Conservation (phyloP, 2,329 filamentous ascomycete species). For the Phyllosticta citriasiana region DNA sequence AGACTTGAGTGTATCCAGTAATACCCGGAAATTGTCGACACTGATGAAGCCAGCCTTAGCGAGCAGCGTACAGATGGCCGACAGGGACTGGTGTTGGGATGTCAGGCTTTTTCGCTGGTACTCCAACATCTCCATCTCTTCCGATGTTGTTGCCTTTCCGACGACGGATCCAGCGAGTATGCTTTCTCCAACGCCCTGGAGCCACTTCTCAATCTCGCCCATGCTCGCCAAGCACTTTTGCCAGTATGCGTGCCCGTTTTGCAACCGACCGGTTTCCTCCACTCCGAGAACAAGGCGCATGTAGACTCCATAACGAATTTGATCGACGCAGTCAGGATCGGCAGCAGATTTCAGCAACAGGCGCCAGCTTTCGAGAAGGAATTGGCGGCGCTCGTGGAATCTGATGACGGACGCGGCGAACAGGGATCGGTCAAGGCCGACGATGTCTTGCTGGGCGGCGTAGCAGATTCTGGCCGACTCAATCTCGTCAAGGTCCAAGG, state of each 20-base stretch:
- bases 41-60: conserved; percentile 66
- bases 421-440: conserved; percentile 59
- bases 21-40: conserved; percentile 60
- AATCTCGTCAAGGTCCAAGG: conserved; percentile 81
- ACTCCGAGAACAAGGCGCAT: conserved; percentile 45
- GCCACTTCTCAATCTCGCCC: conserved; percentile 64
- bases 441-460: conserved; percentile 59
- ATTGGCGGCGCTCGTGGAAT: conserved; percentile 79
- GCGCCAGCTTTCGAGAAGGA: conserved; percentile 72
- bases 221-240: conserved; percentile 68
- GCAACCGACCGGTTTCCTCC: conserved; percentile 33
- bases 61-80: conserved; percentile 67
- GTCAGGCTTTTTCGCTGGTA: conserved; percentile 71
- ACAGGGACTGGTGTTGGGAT: conserved; percentile 81
- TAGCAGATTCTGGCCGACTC: conserved; percentile 70
- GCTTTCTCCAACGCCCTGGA: conserved; percentile 66
- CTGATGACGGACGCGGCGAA: conserved; percentile 73
- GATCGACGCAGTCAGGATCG: conserved; percentile 20
- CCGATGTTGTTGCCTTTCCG: conserved; percentile 52
- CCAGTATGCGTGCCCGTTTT: conserved; percentile 54
- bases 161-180: conserved; percentile 66
- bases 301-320: conserved; percentile 19
- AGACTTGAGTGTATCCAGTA: conserved; percentile 58
- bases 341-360: conserved; percentile 62
- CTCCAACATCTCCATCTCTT: conserved; percentile 63